Base-by-base conservation (phyloP, 805 yeast species). In the Ogataea haglerorum region DNA sequence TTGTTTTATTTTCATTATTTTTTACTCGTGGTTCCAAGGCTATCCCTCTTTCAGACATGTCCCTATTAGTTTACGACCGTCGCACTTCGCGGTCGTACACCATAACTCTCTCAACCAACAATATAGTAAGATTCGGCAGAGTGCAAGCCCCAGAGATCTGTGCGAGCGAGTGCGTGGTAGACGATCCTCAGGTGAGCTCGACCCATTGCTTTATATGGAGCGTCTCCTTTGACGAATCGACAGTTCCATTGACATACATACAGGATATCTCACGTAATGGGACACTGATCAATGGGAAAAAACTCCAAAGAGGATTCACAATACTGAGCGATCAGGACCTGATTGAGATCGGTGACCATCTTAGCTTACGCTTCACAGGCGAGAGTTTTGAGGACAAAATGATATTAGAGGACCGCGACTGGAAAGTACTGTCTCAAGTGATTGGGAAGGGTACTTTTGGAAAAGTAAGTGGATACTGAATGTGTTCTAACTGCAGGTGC, bases 401-500 rank as follows among this genome's bases (percentile, higher is more conserved):
- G 10, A 42, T 45, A 10, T 6, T 17, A 5, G 18, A 24, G 15
- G 53, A 66, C 10, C 51, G 54, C 2, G 46, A 56, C 10, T 78
- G 84, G 84, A 40, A 38, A 3, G 59, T 76, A 4, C 49, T 67
- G 2, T 53, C 70, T 3, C 62, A 63, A 21, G 49, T 72, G 4
- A 53, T 78, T 21, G 84, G 84, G 0, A 60, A 63, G 38, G 85
- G 85, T 2, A 72, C 82, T 0, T 79, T 76, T 65, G 85, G 85
- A 1, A 67, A 68, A 38, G 82, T 77, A 50, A 31, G 53, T 28
- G 3, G 10, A 10, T 17, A n/a, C 3, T 19, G 14, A 8, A 35
- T 10, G 8, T 9, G n/a, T 14, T 28, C 36, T 26, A 16, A 31
- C 38, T 9, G 19, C 23, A 58, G 61, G 62, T 62, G 2, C 63